A percentile compares a stretch with the other conserved stretches of the same genome.
These are phyloP conservation scores for Suhomyces prunicola DNA, from an alignment of 805 yeast species.

Conservation along the genomic window DNA sequence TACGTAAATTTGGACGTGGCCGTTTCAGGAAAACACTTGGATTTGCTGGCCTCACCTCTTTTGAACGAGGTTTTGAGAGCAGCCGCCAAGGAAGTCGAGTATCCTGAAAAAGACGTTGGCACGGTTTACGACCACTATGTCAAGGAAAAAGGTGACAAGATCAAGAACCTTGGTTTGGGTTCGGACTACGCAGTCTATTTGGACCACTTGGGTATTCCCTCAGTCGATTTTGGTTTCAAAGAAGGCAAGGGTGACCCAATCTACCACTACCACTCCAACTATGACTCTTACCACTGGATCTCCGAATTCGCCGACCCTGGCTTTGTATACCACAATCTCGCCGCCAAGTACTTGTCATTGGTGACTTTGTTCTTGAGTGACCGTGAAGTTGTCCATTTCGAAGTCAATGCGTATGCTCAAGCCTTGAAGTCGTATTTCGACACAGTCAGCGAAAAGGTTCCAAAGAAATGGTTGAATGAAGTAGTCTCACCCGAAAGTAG, in stretches of 20 bases:
- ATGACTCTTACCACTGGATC: constrained; percentile 59
- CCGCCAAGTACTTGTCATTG: constrained; percentile 60
- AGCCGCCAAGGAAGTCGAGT: constrained; percentile 47
- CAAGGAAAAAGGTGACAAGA: constrained; percentile 26
- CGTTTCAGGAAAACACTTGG: constrained; percentile 49
- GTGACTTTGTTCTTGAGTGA: constrained; percentile 53
- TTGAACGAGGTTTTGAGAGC: constrained; percentile 43
- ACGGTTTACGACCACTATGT: constrained; percentile 50
- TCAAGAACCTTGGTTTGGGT: constrained; percentile 46
- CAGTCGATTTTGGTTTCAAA: constrained; percentile 47
- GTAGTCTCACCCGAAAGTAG: constrained; percentile 13
- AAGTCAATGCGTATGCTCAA: constrained; percentile 45
- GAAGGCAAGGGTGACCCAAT: constrained; percentile 44
- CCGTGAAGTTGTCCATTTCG: constrained; percentile 52
- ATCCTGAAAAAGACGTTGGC: constrained; percentile 35
- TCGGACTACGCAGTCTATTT: constrained; percentile 61
- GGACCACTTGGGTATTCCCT: constrained; percentile 65
- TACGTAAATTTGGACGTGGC: constrained; percentile 53
- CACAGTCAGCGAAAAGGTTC: constrained; percentile 23
- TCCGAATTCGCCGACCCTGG: constrained; percentile 50
- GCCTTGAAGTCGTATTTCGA: constrained; percentile 39
- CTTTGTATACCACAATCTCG: constrained; percentile 49
- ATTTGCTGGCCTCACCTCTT: constrained; percentile 54
- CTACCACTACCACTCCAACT: constrained; percentile 56
- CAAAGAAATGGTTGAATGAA: constrained; percentile 32